Percentiles rank a stretch among this genome's conserved stretches.
phyloP scores from a whole-genome alignment of 139 green algal species.

The Gonium pectorale region DNA sequence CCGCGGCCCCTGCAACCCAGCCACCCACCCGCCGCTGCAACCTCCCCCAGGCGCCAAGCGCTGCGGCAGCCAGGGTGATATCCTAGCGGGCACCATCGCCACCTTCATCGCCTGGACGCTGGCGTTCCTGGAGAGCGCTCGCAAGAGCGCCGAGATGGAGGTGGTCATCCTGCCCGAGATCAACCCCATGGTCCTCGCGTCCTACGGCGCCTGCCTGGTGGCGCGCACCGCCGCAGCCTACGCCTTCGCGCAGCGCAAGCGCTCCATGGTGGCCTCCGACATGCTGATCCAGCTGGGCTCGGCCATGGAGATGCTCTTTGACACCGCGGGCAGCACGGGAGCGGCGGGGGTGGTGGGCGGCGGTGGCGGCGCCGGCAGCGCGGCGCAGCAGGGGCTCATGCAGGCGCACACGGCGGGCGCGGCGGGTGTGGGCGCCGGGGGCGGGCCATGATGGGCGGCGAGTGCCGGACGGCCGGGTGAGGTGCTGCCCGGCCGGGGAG shows the following conservation, averaged over 20 bases:
- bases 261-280: slow-evolving; percentile 52
- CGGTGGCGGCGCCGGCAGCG: not conserved
- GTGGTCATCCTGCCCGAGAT: slow-evolving; percentile 53
- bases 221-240: slow-evolving; percentile 45
- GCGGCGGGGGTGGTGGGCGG: not conserved
- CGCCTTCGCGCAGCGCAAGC: slow-evolving; percentile 33
- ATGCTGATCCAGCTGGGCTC: slow-evolving; percentile 52
- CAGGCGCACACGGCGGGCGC: too few relatives aligned
- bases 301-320: slow-evolving; percentile 55
- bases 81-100: slow-evolving; percentile 61
- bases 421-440: too few relatives aligned
- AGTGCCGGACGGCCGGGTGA: too few relatives aligned
- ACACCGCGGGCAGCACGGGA: not conserved
- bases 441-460: too few relatives aligned
- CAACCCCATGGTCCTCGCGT: slow-evolving; percentile 59
- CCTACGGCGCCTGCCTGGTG: slow-evolving; percentile 53
- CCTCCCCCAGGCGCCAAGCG: slow-evolving; percentile 62
- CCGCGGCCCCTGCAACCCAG: too few relatives aligned
- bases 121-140: slow-evolving; percentile 42
- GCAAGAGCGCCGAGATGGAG: slow-evolving; percentile 9
- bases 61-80: slow-evolving; percentile 77
- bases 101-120: slow-evolving; percentile 60
- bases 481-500: too few relatives aligned
- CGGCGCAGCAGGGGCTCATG: too few relatives aligned
- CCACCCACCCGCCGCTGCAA: too few relatives aligned